These are phyloP conservation scores for Dendrocalamus sinicus DNA, from an alignment of 176 grass and related monocot genomes.

Conservation along the genomic window DNA sequence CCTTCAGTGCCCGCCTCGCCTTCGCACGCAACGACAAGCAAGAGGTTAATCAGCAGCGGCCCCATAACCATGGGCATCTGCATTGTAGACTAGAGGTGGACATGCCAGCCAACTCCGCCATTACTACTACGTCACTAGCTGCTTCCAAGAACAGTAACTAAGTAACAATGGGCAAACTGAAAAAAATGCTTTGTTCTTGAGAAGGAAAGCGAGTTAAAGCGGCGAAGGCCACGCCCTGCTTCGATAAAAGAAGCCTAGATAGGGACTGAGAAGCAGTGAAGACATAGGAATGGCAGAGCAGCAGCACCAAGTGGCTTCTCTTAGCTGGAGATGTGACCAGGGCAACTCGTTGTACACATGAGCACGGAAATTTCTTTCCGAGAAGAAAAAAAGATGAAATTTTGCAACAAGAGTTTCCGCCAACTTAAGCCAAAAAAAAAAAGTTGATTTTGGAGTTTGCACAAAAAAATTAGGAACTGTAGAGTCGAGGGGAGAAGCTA, in stretches of 20 bases:
- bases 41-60: constrained; percentile 34
- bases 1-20: constrained; percentile 92
- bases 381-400: neutral
- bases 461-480: neutral
- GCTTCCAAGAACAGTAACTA: constrained; percentile 48
- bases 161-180: constrained; percentile 32
- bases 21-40: constrained; percentile 40
- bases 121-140: constrained; percentile 44
- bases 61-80: constrained; percentile 35
- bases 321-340: constrained; percentile 3
- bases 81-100: constrained; percentile 3
- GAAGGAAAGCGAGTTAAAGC: constrained; percentile 35
- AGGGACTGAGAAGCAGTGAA: constrained; percentile 32
- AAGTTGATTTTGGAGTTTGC: constrained; percentile 1
- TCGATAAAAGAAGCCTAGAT: constrained; percentile 47
- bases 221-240: constrained; percentile 38
- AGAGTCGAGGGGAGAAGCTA: constrained; percentile 6
- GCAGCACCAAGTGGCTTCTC: constrained; percentile 1
- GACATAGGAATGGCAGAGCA: constrained; percentile 23
- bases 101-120: constrained; percentile 47
- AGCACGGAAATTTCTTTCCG: neutral
- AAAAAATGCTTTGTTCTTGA: constrained; percentile 31
- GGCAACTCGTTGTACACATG: neutral
- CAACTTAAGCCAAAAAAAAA: neutral
- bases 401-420: neutral